Evolutionary conservation across 2,329 filamentous ascomycete species (phyloP), one percentile per base, ranked within the genome.

Genomic region (Aspergillus versicolor): DNA sequence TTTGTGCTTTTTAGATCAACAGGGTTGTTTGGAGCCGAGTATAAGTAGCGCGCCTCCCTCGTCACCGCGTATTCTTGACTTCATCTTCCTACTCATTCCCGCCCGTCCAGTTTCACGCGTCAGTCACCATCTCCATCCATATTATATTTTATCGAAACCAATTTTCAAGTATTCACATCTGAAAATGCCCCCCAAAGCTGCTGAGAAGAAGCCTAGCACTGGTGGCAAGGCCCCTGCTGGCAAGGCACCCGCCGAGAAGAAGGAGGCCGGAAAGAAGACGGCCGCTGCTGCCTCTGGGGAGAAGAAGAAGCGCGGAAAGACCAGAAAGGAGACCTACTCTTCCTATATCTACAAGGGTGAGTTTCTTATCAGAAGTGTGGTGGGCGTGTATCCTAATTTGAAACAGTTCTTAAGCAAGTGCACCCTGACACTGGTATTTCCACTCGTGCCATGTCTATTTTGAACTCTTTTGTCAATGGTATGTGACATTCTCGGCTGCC

Each of bases 231-330:
- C 93, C 71, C 87, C 88, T 66, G 88, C 86, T 73, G 85, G 74
- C 74, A 89, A 89, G 79, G 86, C 87, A 46, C 92, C 93, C 60
- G 90, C 89, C 75, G 92, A 97, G 88, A 97, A 97, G 90, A 97
- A 97, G 89, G 93, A 97, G 82, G 94, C 93, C 66, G 94, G 93
- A 84, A 99, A 99, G 91, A 99, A 97, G 90, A 97, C 94, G 53
- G 72, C 77, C 49, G 81, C 85, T 68, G 91, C 93, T 60, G 87
- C 92, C 62, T 87, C 91, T 75, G 94, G 94, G 65, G 94, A 97
- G 72, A 97, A 97, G 92, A 99, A 99, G 91, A 99, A 97, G 92
- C 91, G 94, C 76, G 96, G 92, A 84, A 99, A 99, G 92, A 91
- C 92, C 68, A 89, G 94, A 82, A 97, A 97, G 90, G 94, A 99